These are phyloP conservation scores for Nakataea oryzae DNA, from an alignment of 2,329 filamentous ascomycete genomes.

Conservation along the genomic window DNA sequence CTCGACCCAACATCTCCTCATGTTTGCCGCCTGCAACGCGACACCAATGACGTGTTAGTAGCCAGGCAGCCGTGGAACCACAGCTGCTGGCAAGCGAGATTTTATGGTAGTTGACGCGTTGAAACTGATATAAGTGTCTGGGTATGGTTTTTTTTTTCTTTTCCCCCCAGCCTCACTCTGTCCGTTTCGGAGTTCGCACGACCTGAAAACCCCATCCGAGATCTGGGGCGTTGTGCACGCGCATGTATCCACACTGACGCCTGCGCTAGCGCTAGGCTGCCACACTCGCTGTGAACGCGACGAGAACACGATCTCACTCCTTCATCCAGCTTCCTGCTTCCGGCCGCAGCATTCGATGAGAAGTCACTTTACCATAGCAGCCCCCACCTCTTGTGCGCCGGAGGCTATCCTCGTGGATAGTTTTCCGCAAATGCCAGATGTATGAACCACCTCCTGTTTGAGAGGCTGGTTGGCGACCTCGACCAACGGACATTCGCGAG, in stretches of 20 bases:
- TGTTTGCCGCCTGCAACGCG: neutral
- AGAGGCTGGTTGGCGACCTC: conserved; percentile 63
- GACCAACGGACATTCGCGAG: conserved; percentile 53
- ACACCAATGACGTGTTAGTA: neutral
- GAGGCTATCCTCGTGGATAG: conserved; percentile 5
- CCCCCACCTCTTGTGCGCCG: neutral
- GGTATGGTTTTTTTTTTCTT: no score
- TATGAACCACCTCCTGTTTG: conserved; percentile 68
- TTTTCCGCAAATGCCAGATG: conserved; percentile 12
- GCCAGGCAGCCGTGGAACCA: no score
- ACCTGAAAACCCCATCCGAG: neutral
- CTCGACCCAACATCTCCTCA: neutral
- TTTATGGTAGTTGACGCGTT: no score
- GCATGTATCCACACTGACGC: neutral
- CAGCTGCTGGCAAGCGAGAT: no score
- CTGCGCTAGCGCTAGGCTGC: neutral
- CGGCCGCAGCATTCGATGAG: neutral
- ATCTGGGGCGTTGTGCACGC: neutral
- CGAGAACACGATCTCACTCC: neutral
- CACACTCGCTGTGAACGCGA: no score
- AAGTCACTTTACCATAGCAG: neutral
- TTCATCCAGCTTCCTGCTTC: neutral
- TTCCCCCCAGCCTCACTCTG: no score
- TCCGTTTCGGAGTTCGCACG: no score
- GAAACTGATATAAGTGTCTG: no score